phyloP scores from a whole-genome alignment of 2,329 filamentous ascomycete genomes.

The Monilinia fructicola region DNA sequence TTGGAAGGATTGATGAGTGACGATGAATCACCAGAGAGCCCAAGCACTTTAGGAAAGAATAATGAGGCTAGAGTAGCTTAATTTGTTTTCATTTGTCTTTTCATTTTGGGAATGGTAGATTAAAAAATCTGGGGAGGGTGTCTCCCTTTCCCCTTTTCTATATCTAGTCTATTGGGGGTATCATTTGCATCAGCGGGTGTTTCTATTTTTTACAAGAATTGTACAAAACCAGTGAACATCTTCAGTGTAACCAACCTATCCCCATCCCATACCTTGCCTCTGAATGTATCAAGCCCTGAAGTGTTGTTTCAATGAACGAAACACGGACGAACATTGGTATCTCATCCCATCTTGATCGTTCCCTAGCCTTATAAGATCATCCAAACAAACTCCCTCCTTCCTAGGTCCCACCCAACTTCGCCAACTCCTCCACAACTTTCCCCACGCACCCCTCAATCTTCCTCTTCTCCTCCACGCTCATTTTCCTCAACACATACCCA shows the following conservation, averaged over 20 bases:
- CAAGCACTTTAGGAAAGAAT: conserved; percentile 51
- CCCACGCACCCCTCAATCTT: conserved; percentile 36
- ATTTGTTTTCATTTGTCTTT: conserved; percentile 18
- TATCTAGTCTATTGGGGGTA: conserved; percentile 18
- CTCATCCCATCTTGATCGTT: background rate
- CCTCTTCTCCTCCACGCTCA: conserved; percentile 34
- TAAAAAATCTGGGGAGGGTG: background rate
- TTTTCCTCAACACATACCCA: conserved; percentile 67
- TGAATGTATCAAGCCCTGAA: background rate
- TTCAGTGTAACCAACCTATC: background rate
- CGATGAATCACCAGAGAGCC: conserved; percentile 66
- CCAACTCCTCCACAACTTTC: conserved; percentile 36
- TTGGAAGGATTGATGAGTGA: conserved; percentile 87
- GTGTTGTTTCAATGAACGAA: background rate
- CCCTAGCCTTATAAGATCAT: background rate
- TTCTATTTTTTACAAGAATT: conserved; percentile 16
- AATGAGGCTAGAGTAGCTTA: conserved; percentile 39
- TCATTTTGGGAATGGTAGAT: conserved; percentile 16
- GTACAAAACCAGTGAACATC: conserved; percentile 1
- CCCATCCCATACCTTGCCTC: background rate
- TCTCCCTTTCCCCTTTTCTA: conserved; percentile 1
- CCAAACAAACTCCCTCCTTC: too few species aligned
- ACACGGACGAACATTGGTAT: background rate
- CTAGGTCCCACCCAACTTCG: conserved; percentile 28
- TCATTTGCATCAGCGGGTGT: conserved; percentile 19